Percentiles rank a stretch among this genome's conserved stretches.
These are phyloP conservation scores for Pseudoscleropodium purum DNA, from an alignment of 225 moss, liverwort and hornwort genomes.

Conservation along the genomic window DNA sequence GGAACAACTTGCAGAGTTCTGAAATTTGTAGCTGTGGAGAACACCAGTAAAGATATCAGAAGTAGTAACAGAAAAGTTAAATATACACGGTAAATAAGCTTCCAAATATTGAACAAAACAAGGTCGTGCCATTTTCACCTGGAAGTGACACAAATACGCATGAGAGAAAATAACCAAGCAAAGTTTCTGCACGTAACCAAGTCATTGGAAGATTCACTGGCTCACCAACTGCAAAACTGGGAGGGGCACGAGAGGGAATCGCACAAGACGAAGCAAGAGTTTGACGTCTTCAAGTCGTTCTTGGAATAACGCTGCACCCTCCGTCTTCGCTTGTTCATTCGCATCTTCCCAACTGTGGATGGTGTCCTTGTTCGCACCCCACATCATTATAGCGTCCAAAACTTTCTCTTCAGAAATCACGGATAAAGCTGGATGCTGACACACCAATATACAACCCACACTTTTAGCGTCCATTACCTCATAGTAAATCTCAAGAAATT, in stretches of 20 bases:
- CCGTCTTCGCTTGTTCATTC: constrained; percentile 9
- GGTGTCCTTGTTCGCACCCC: constrained; percentile 67
- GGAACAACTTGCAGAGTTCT: constrained; percentile 41
- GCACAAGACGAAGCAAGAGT: constrained; percentile 65
- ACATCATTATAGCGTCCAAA: constrained; percentile 65
- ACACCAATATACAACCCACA: neutral
- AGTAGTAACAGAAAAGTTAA: neutral
- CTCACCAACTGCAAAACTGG: constrained; percentile 74
- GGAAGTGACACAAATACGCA: neutral
- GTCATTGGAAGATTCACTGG: neutral
- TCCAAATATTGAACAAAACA: neutral
- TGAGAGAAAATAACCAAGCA: neutral
- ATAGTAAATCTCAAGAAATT: neutral
- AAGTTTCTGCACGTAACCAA: neutral
- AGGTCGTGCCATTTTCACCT: neutral
- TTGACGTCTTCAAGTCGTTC: constrained; percentile 56
- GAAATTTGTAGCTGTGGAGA: constrained; percentile 25
- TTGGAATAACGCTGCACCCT: constrained; percentile 23
- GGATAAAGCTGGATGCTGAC: constrained; percentile 77
- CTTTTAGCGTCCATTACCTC: neutral
- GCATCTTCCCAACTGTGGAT: constrained; percentile 74
- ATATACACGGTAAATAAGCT: neutral
- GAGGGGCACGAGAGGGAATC: constrained; percentile 70
- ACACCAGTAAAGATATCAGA: constrained; percentile 7
- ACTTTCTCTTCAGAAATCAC: constrained; percentile 93